These are phyloP conservation scores for Oryza brachyantha DNA, from an alignment of 176 grass and related monocot genomes.

Conservation along the genomic window DNA sequence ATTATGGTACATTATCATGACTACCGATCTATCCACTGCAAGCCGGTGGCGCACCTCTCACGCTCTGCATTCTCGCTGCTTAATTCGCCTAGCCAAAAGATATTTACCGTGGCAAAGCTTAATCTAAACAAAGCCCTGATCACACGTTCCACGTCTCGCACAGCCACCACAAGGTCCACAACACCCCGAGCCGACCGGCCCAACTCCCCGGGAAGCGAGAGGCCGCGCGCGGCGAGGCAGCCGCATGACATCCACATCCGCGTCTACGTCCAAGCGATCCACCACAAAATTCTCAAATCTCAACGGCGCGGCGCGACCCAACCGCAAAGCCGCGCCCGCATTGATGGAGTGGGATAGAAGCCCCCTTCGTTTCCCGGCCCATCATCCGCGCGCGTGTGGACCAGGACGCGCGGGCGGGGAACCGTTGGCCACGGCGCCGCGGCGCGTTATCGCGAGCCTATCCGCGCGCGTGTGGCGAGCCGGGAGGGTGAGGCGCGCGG, in stretches of 20 bases:
- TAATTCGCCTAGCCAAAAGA: neutral
- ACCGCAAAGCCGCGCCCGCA: neutral
- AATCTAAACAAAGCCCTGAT: neutral
- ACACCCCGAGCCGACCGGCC: neutral
- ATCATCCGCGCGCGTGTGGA: constrained; percentile 26
- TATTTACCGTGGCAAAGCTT: neutral
- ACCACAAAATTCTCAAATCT: neutral
- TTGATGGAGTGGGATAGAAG: no score
- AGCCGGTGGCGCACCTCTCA: neutral
- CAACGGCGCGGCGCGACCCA: neutral
- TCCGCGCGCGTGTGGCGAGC: constrained; percentile 25
- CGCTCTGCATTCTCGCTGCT: neutral
- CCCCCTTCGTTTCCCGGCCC: neutral
- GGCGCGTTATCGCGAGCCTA: constrained; percentile 41
- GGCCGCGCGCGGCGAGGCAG: no score
- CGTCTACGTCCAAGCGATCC: neutral
- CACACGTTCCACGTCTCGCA: neutral
- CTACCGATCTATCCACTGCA: neutral
- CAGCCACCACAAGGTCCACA: neutral
- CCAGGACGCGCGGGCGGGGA: neutral
- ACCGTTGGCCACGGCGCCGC: constrained; percentile 31
- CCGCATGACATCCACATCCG: neutral
- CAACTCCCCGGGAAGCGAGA: neutral
- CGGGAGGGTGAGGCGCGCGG: constrained; percentile 22
- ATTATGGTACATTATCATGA: no score